These are phyloP conservation scores for Earliella scabrosa DNA, from an alignment of 1,284 basidiomycete genomes.

Conservation along the genomic window DNA sequence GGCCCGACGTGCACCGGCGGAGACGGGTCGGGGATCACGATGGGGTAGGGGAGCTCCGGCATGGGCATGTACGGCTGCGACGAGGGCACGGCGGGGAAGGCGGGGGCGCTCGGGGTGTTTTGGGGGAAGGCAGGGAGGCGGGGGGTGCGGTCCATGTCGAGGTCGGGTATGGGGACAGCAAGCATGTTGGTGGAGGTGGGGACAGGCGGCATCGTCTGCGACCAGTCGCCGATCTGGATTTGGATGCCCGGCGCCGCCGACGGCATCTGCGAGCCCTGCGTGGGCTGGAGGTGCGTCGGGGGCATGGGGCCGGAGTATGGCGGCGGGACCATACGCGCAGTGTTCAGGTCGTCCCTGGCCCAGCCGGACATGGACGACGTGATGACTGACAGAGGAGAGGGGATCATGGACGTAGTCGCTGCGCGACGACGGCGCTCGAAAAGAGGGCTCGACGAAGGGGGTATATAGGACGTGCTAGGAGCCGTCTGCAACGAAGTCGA, in stretches of 20 bases:
- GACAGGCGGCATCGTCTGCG: conserved; percentile 2
- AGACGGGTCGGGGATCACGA: neutral
- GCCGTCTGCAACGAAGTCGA: conserved; percentile 2
- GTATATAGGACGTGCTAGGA: conserved; percentile 4
- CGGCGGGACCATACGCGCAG: conserved; percentile 11
- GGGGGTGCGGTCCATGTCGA: conserved; percentile 31
- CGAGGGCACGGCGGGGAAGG: neutral
- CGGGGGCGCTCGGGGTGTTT: conserved; percentile 8
- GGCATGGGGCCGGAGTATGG: neutral
- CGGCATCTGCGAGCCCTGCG: too few relatives aligned
- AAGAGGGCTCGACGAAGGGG: conserved; percentile 18
- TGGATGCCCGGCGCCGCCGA: too few relatives aligned
- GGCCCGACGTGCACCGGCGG: neutral
- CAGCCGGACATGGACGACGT: conserved; percentile 38
- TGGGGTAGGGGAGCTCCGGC: neutral
- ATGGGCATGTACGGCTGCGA: neutral
- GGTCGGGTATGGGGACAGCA: conserved; percentile 8
- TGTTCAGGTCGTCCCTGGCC: conserved; percentile 28
- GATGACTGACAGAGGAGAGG: conserved; percentile 35
- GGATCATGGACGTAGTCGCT: conserved; percentile 27
- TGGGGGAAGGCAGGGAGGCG: conserved; percentile 24
- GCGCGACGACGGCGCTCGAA: conserved; percentile 28
- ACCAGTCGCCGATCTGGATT: conserved; percentile 5
- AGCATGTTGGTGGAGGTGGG: conserved; percentile 2
- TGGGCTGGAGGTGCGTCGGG: neutral